These are phyloP conservation scores for Solanum boliviense DNA, from an alignment of 257 asterid species.

Conservation along the genomic window DNA sequence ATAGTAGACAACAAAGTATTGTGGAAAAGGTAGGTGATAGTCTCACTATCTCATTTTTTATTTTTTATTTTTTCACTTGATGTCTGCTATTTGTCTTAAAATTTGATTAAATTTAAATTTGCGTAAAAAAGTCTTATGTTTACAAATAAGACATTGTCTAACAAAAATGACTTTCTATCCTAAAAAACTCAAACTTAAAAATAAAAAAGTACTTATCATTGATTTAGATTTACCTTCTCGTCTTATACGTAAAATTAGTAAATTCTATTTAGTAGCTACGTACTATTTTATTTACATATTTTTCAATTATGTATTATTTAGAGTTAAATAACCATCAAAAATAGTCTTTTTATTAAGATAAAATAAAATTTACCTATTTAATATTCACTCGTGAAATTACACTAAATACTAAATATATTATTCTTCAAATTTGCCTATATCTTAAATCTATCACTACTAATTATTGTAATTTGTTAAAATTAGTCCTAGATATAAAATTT, in stretches of 20 bases:
- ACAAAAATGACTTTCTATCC: neutral
- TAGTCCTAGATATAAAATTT: neutral
- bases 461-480: neutral
- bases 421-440: neutral
- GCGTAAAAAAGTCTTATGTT: accelerated
- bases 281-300: too few species aligned
- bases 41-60: neutral
- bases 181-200: too few species aligned
- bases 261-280: too few species aligned
- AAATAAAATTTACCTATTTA: too few species aligned
- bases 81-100: accelerated
- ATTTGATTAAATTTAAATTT: accelerated
- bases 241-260: neutral
- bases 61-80: too few species aligned
- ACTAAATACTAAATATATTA: neutral
- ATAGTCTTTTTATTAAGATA: too few species aligned
- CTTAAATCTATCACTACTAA: neutral
- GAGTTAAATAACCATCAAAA: too few species aligned
- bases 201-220: too few species aligned
- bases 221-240: neutral
- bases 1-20: neutral
- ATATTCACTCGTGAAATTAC: too few species aligned
- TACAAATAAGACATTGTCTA: too few species aligned
- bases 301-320: too few species aligned
- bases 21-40: neutral